Conservation (phyloP, 2,329 filamentous ascomycete genomes). For the Phymatotrichopsis omnivora region DNA sequence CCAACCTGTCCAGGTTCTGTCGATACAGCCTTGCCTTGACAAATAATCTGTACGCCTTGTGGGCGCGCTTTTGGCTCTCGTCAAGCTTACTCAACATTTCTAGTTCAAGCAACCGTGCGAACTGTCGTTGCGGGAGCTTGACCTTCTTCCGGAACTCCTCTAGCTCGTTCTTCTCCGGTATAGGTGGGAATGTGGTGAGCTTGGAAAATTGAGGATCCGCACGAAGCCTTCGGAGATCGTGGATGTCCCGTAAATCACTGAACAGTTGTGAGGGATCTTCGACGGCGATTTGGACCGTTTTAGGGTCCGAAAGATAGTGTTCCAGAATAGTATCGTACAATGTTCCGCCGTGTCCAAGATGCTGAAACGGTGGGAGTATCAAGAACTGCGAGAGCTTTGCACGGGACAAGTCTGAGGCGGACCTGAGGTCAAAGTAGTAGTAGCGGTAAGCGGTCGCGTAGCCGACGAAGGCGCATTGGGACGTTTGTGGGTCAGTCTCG, state of each 20-base stretch:
- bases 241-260: conserved; percentile 66
- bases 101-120: conserved; percentile 64
- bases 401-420: conserved; percentile 33
- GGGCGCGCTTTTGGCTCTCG: conserved; percentile 34
- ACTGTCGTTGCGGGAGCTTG: conserved; percentile 70
- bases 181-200: conserved; percentile 37
- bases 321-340: conserved; percentile 75
- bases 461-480: conserved; percentile 71
- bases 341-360: conserved; percentile 63
- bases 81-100: conserved; percentile 43
- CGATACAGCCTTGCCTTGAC: conserved; percentile 68
- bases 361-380: conserved; percentile 78
- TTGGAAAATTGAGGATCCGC: conserved; percentile 47
- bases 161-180: conserved; percentile 37
- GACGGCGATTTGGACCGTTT: conserved; percentile 74
- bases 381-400: conserved; percentile 81
- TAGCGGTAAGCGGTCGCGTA: conserved; percentile 87
- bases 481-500: conserved; percentile 46
- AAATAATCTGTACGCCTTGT: conserved; percentile 58
- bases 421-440: conserved; percentile 47
- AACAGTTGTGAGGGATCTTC: conserved; percentile 89
- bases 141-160: conserved; percentile 9
- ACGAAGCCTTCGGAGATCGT: conserved; percentile 58
- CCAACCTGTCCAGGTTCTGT: conserved; percentile 61
- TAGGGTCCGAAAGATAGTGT: conserved; percentile 54